Evolutionary conservation across 768 basidiomycete species (phyloP).

Genomic region (Amyloporia xantha): DNA sequence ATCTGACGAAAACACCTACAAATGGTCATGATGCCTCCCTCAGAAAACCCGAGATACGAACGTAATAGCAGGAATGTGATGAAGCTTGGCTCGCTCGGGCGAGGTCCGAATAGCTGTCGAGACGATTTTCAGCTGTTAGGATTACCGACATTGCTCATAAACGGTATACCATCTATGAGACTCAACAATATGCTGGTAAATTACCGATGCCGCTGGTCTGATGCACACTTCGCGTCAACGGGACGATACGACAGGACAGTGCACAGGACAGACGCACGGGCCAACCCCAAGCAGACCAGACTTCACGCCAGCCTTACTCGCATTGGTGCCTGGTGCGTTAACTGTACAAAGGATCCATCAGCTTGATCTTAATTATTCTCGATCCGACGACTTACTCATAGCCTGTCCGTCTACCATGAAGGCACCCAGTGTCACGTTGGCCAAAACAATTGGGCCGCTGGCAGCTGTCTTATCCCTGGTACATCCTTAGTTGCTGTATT

Average conservation of each 20-base stretch:
- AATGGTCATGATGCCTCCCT: constrained; percentile 5
- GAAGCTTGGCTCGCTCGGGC: neutral
- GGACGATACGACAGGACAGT: no score
- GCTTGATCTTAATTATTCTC: neutral
- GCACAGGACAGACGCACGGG: constrained; percentile 6
- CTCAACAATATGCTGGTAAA: no score
- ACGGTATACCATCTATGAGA: neutral
- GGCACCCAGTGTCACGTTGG: neutral
- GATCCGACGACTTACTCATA: neutral
- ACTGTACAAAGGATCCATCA: neutral
- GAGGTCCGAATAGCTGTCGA: constrained; percentile 3
- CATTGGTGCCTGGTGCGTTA: constrained; percentile 3
- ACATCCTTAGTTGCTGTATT: no score
- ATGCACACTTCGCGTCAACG: no score
- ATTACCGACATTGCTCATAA: constrained; percentile 2
- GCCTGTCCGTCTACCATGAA: constrained; percentile 2
- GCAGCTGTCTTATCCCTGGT: neutral
- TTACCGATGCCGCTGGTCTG: no score
- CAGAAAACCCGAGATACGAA: neutral
- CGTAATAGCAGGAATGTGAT: constrained; percentile 4
- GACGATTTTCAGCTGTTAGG: no score
- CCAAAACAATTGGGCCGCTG: neutral
- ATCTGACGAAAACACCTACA: no score
- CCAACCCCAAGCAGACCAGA: constrained; percentile 4
- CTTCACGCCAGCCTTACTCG: neutral